phyloP scores from a whole-genome alignment of 306 rosid species.

The Leucaena leucocephala region DNA sequence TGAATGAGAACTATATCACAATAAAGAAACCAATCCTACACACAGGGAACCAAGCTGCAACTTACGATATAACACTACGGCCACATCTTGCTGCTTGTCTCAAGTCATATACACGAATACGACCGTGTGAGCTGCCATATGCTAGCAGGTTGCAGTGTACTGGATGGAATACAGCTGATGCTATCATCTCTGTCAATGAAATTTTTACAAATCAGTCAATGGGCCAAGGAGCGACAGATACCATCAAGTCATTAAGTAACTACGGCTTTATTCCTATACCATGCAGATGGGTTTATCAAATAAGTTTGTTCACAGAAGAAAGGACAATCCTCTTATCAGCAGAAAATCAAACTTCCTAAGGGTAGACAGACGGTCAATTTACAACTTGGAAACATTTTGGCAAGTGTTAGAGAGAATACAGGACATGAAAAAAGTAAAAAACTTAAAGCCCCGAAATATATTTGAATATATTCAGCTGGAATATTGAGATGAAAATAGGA shows the following conservation, averaged over 20 bases:
- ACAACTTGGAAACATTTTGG: neutral
- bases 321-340: too few relatives aligned
- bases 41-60: conserved; percentile 22
- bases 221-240: neutral
- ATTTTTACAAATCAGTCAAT: neutral
- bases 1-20: conserved; percentile 21
- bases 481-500: conserved; percentile 7
- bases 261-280: neutral
- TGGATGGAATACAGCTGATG: conserved; percentile 79
- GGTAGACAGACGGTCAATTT: neutral
- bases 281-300: neutral
- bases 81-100: conserved; percentile 71
- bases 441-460: too few relatives aligned
- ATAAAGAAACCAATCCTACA: conserved; percentile 5
- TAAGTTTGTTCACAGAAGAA: neutral
- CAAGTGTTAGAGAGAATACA: neutral
- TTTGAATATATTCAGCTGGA: neutral
- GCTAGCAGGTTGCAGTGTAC: conserved; percentile 76
- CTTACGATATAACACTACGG: conserved; percentile 60
- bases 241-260: neutral
- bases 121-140: conserved; percentile 76
- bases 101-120: conserved; percentile 72
- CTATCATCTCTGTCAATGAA: conserved; percentile 61
- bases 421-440: neutral
- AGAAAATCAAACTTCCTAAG: too few relatives aligned